Base-by-base conservation (phyloP, 331 rosid species). In the Pyracantha coccinea region DNA sequence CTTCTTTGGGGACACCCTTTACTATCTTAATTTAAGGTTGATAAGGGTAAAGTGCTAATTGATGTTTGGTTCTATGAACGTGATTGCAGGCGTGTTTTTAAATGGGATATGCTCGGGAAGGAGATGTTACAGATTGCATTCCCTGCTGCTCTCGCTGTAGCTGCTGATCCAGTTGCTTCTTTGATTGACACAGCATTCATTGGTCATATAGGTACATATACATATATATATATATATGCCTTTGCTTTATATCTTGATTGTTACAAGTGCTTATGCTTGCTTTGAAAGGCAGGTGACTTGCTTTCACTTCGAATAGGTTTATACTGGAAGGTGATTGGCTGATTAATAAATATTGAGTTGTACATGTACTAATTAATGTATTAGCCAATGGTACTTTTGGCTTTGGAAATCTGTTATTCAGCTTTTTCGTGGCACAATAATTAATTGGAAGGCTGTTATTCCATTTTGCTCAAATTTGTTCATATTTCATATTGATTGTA, bases 151-250 rank as follows among this genome's bases (percentile, higher is more conserved):
- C 69, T 93, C 27, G 98, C 96, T 68, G 94, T 91, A 71, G 97
- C 98, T 62, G 96, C 98, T 79, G 98, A 93, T 76, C 98, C 98
- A 69, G 82, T 93, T 75, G 98, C 98, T 82, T 93, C 98, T 69
- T 90, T 93, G n/a, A 89, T 91, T 17, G 98, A 93, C 88, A 91
- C 97, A 9, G 96, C 96, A 41, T 93, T 93, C 82, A 90, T 93
- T 27, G 98, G 98, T 80, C 97, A 93, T 78, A 59, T 93, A 24
- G 98, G 98, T 93, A 74, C 2, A 23, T 6, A 54, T 13, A n/a
- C n/a, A n/a, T n/a, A n/a, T n/a, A n/a, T n/a, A n/a, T n/a, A n/a
- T n/a, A n/a, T n/a, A 23, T 6, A 54, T 13, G 57, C 10, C 29
- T 13, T 25, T 29, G 53, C 31, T 52, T 21, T 4, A 6, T 38